Evolutionary conservation across 768 basidiomycete genomes (phyloP).

Genomic region (Tricholoma terreum): DNA sequence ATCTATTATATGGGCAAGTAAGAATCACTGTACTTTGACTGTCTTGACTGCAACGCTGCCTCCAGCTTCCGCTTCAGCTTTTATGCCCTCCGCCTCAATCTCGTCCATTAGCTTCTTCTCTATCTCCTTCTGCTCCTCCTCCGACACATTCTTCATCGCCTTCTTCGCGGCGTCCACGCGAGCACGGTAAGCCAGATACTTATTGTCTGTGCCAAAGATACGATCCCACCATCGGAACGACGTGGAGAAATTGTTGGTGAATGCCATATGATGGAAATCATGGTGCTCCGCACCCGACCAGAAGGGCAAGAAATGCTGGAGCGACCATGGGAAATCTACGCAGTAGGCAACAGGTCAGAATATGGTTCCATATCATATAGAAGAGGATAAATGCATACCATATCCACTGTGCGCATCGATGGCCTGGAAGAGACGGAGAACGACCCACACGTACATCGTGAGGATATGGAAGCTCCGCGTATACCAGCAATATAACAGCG

Average conservation of each 20-base stretch:
- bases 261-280: conserved; percentile 98
- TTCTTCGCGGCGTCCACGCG: conserved; percentile 62
- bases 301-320: conserved; percentile 89
- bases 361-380: neutral
- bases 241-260: conserved; percentile 90
- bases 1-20: no score
- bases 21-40: conserved; percentile 33
- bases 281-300: conserved; percentile 98
- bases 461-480: conserved; percentile 80
- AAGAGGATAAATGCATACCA: conserved; percentile 45
- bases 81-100: conserved; percentile 70
- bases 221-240: conserved; percentile 94
- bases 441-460: conserved; percentile 93
- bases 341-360: neutral
- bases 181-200: conserved; percentile 79
- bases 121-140: conserved; percentile 49
- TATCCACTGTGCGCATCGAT: conserved; percentile 97
- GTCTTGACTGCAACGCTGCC: conserved; percentile 22
- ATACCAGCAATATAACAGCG: conserved; percentile 81
- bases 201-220: conserved; percentile 85
- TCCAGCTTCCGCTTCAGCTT: conserved; percentile 60
- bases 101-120: conserved; percentile 65
- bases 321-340: conserved; percentile 94
- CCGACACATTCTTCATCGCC: conserved; percentile 48
- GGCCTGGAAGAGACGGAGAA: conserved; percentile 92